Base-by-base conservation (phyloP, 2,329 filamentous ascomycete species). In the Lachnellula hyalina region DNA sequence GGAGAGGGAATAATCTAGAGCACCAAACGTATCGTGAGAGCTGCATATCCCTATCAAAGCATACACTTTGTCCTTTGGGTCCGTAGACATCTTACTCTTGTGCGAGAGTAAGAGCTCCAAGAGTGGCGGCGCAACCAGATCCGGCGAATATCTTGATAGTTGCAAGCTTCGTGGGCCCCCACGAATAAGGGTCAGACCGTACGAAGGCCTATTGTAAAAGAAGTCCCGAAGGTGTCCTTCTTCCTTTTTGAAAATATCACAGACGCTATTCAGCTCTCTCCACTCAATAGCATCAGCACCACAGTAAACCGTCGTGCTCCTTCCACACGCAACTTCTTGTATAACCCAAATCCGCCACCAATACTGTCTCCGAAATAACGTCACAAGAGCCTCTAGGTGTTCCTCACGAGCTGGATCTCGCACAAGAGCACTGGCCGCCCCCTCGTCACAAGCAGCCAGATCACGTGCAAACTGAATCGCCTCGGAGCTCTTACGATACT, bases 321-420 rank as follows among this genome's bases (percentile, higher is more conserved):
- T 58, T 0, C 73, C 72, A 25, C 73, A 63, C 0, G 70, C 68
- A 14, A 76, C 68, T 57, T 75, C 74, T 57, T 76, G 73, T 0
- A 76, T 68, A 1, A 76, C 70, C 74, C 73, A 75, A 0, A 73
- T 68, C 4, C 72, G 63, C 44, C 67, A 70, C 55, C 74, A 74
- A 68, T 73, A 76, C 2, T 63, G 61, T 8, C 72, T 61, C 48
- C 70, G 63, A 63, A 76, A 74, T 2, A 75, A 56, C 6, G 58
- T 52, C 2, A 72, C 57, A 0, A 76, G 49, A 0, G 68, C 63
- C 3, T 56, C 47, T 46, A 74, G 67, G 67, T 53, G 14, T 9
- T 51, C 53, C 32, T 49, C 48, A 34, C 25, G 50, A 15, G 25
- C 40, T 2, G 55, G 56, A 19, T 58, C 58, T 36, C 45, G 41